Evolutionary conservation across 2,329 filamentous ascomycete species (phyloP).

Genomic region (Dothideomycetidae sp.): DNA sequence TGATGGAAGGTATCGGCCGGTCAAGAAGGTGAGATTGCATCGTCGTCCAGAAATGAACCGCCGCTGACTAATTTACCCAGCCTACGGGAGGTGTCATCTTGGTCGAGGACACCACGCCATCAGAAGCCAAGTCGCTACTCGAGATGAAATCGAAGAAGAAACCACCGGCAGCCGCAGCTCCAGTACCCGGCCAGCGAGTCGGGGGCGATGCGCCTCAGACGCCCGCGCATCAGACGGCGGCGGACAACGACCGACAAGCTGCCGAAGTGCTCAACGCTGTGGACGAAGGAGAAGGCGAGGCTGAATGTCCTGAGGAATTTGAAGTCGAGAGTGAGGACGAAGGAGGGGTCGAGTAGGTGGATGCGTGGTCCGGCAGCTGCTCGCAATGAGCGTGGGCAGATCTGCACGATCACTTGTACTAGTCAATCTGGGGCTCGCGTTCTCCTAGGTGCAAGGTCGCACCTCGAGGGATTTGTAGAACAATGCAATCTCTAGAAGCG

Average conservation of each 20-base stretch:
- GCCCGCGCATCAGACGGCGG: conserved; percentile 18
- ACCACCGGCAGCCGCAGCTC: conserved; percentile 30
- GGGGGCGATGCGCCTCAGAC: conserved; percentile 17
- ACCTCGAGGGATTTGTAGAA: neutral
- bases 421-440: too few relatives aligned
- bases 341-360: conserved; percentile 22
- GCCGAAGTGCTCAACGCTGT: conserved; percentile 73
- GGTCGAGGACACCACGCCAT: conserved; percentile 69
- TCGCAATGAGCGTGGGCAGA: too few relatives aligned
- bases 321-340: conserved; percentile 62
- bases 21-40: conserved; percentile 57
- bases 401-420: neutral
- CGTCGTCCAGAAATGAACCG: conserved; percentile 11
- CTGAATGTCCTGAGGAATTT: conserved; percentile 55
- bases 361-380: too few relatives aligned
- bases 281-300: conserved; percentile 68
- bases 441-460: too few relatives aligned
- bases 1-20: conserved; percentile 72
- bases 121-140: conserved; percentile 63
- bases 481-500: neutral
- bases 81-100: conserved; percentile 87
- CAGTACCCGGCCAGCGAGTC: conserved; percentile 22
- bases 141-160: conserved; percentile 87
- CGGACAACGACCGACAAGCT: conserved; percentile 25
- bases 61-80: conserved; percentile 38